Percentiles rank a stretch among this genome's conserved stretches.
Evolutionary conservation across 768 basidiomycete species (phyloP).

Genomic region (Xerocomus spinulosus): DNA sequence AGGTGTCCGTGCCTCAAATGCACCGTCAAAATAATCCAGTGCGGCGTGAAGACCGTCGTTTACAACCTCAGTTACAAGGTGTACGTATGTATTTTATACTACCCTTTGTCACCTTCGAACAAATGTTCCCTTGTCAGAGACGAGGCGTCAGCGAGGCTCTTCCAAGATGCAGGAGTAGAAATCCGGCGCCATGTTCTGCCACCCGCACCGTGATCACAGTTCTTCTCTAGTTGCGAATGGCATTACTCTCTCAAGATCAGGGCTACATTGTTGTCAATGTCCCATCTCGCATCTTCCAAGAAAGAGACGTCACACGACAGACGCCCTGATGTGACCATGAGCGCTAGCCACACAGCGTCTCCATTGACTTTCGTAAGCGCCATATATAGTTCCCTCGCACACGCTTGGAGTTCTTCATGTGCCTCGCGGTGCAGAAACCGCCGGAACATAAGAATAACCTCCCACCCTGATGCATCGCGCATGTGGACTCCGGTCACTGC

Average conservation of each 20-base stretch:
- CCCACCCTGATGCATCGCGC: slow-evolving; percentile 73
- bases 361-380: slow-evolving; percentile 58
- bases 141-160: slow-evolving; percentile 72
- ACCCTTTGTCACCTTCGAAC: neutral
- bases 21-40: slow-evolving; percentile 96
- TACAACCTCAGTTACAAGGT: slow-evolving; percentile 96
- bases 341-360: slow-evolving; percentile 81
- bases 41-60: slow-evolving; percentile 86
- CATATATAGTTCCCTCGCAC: slow-evolving; percentile 60
- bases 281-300: slow-evolving; percentile 56
- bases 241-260: slow-evolving; percentile 20
- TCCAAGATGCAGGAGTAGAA: slow-evolving; percentile 78
- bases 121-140: slow-evolving; percentile 55
- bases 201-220: slow-evolving; percentile 11
- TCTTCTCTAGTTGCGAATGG: neutral
- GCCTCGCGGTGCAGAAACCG: slow-evolving; percentile 65
- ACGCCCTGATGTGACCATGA: slow-evolving; percentile 50
- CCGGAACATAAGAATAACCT: slow-evolving; percentile 69
- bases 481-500: slow-evolving; percentile 63
- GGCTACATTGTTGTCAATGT: slow-evolving; percentile 44
- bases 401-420: slow-evolving; percentile 70
- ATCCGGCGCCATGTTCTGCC: slow-evolving; percentile 66
- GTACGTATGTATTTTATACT: slow-evolving; percentile 42
- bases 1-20: slow-evolving; percentile 99
- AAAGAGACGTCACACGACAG: slow-evolving; percentile 44